Evolutionary conservation across 148 eudicot genomes (phyloP).

Genomic region (Chenopodium suecicum): DNA sequence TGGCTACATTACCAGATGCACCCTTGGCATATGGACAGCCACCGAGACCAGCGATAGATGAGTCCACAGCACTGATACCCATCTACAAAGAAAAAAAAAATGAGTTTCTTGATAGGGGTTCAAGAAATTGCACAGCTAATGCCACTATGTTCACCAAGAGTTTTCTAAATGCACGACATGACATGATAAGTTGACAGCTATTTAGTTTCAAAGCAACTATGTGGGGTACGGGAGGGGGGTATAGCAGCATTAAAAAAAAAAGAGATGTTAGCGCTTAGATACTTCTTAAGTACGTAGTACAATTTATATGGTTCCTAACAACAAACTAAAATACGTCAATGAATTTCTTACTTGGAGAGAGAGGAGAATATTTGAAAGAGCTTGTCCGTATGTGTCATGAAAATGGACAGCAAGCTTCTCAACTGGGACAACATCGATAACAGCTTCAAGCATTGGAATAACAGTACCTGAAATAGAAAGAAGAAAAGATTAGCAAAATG

Average conservation of each 20-base stretch:
- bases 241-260: no score
- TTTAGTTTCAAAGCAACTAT: no score
- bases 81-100: constrained; percentile 41
- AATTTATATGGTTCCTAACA: neutral
- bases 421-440: constrained; percentile 55
- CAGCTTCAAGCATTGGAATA: constrained; percentile 86
- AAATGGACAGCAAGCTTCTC: constrained; percentile 95
- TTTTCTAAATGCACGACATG: neutral
- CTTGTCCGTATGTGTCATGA: constrained; percentile 95
- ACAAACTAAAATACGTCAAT: neutral
- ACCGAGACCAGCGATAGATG: constrained; percentile 83
- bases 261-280: no score
- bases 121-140: neutral
- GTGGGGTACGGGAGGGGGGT: no score
- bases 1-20: constrained; percentile 92
- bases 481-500: neutral
- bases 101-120: neutral
- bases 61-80: constrained; percentile 81
- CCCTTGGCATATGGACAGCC: constrained; percentile 98
- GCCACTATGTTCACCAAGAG: neutral
- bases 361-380: constrained; percentile 80
- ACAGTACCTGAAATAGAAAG: constrained; percentile 56
- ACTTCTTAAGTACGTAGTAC: no score
- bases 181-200: no score
- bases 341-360: constrained; percentile 72